Evolutionary conservation across 768 basidiomycete species (phyloP).

Genomic region (Lactifluus volemus): DNA sequence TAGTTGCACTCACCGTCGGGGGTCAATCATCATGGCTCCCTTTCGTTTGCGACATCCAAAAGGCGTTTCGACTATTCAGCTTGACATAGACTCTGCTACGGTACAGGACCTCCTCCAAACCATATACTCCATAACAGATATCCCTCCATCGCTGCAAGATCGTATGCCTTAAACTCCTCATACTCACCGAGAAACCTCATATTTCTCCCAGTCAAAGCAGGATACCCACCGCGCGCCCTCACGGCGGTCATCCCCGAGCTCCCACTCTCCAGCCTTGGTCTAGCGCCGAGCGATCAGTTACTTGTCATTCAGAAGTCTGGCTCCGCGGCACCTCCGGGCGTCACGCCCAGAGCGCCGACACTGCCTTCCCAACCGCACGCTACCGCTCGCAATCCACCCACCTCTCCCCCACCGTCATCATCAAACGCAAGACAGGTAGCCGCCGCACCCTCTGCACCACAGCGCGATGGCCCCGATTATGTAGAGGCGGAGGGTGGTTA

Average conservation of each 20-base stretch:
- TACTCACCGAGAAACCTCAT: background rate
- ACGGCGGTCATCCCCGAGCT: conserved; percentile 59
- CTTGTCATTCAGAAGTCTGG: conserved; percentile 51
- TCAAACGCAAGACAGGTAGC: conserved; percentile 18
- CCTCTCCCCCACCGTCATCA: conserved; percentile 19
- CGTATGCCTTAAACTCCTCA: conserved; percentile 38
- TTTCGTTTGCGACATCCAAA: conserved; percentile 79
- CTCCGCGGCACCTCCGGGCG: conserved; percentile 17
- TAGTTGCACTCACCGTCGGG: background rate
- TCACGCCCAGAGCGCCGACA: conserved; percentile 1
- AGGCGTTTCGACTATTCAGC: conserved; percentile 69
- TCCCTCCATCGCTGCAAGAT: conserved; percentile 69
- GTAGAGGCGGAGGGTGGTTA: conserved; percentile 56
- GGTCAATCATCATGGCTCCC: conserved; percentile 43
- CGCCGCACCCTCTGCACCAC: conserved; percentile 18
- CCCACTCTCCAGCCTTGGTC: conserved; percentile 66
- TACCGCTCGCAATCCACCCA: conserved; percentile 21
- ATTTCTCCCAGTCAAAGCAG: conserved; percentile 51
- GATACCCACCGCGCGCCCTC: conserved; percentile 76
- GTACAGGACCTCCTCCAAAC: conserved; percentile 70
- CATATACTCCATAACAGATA: conserved; percentile 57
- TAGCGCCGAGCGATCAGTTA: conserved; percentile 76
- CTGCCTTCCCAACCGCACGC: conserved; percentile 22
- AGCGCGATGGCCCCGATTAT: conserved; percentile 39
- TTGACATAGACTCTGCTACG: conserved; percentile 51